Evolutionary conservation across 176 grass and related monocot genomes (phyloP).

Genomic region (Dactylis glomerata): DNA sequence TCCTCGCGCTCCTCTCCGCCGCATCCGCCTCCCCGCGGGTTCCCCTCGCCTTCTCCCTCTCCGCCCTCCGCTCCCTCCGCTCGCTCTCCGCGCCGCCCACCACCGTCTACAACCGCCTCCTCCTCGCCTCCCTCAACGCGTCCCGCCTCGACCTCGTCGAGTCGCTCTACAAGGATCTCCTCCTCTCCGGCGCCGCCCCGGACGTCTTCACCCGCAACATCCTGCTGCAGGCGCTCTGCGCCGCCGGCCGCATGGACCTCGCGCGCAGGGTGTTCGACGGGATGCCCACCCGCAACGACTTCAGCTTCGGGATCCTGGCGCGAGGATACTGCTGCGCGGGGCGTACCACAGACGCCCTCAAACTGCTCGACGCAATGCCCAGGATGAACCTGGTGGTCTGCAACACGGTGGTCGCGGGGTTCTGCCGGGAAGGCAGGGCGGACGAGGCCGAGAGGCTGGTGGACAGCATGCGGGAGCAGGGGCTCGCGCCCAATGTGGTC

Average conservation of each 20-base stretch:
- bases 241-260: slow-evolving; percentile 60
- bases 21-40: slow-evolving; percentile 1
- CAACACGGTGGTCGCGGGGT: slow-evolving; percentile 79
- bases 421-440: slow-evolving; percentile 69
- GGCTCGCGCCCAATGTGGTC: slow-evolving; percentile 68
- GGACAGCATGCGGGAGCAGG: slow-evolving; percentile 61
- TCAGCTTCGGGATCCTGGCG: slow-evolving; percentile 76
- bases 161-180: slow-evolving; percentile 76
- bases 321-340: slow-evolving; percentile 61
- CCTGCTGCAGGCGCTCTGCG: slow-evolving; percentile 58
- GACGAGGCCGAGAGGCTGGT: slow-evolving; percentile 79
- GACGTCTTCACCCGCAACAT: slow-evolving; percentile 83
- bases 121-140: slow-evolving; percentile 54
- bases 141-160: slow-evolving; percentile 66
- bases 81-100: slow-evolving; percentile 53
- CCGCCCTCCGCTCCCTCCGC: slow-evolving; percentile 64
- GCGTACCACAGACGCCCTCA: slow-evolving; percentile 33
- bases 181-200: slow-evolving; percentile 50
- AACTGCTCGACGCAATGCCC: slow-evolving; percentile 66
- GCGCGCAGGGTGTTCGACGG: slow-evolving; percentile 79
- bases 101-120: slow-evolving; percentile 69
- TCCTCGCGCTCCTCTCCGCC: slow-evolving; percentile 31
- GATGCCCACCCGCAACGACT: slow-evolving; percentile 69
- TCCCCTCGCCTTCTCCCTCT: slow-evolving; percentile 51
- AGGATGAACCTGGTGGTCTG: slow-evolving; percentile 69